phyloP scores from a whole-genome alignment of 306 rosid species.

The Vigna mungo region DNA sequence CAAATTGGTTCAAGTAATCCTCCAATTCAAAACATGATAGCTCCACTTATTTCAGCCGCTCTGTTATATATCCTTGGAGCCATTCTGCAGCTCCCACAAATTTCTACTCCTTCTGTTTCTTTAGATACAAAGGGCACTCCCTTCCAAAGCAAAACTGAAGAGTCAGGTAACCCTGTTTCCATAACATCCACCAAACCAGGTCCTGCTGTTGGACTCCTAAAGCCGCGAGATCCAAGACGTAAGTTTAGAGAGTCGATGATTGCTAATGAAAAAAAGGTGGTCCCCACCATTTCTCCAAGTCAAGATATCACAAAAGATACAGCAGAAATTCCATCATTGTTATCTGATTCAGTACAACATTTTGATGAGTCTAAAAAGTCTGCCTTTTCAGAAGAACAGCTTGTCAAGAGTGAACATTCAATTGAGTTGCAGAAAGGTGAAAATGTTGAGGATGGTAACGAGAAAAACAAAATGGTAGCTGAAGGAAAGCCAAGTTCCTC shows the following conservation, averaged over 20 bases:
- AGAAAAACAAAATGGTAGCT: conserved; percentile 47
- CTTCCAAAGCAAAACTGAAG: conserved; percentile 57
- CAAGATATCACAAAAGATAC: no score
- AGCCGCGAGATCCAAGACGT: no score
- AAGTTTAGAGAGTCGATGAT: no score
- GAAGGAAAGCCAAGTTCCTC: conserved; percentile 36
- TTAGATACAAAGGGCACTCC: conserved; percentile 49
- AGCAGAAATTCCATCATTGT: conserved; percentile 35
- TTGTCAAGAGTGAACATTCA: conserved; percentile 44
- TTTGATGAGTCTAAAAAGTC: conserved; percentile 43
- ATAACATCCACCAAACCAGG: conserved; percentile 42
- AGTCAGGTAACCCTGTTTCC: conserved; percentile 53
- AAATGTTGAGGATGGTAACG: conserved; percentile 44
- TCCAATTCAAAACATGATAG: conserved; percentile 54
- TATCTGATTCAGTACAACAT: conserved; percentile 50
- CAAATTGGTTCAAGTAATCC: conserved; percentile 55
- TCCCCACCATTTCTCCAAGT: no score
- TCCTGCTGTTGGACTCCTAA: no score
- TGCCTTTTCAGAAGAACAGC: conserved; percentile 48
- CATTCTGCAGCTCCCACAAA: conserved; percentile 27
- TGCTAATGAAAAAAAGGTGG: no score
- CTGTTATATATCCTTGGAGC: conserved; percentile 72
- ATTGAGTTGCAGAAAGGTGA: conserved; percentile 49
- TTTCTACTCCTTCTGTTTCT: conserved; percentile 61
- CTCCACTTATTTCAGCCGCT: conserved; percentile 74